Evolutionary conservation across 352 stramenopile species (phyloP), one percentile per base, ranked within the genome.

Genomic region (Phytopythium delawarense): DNA sequence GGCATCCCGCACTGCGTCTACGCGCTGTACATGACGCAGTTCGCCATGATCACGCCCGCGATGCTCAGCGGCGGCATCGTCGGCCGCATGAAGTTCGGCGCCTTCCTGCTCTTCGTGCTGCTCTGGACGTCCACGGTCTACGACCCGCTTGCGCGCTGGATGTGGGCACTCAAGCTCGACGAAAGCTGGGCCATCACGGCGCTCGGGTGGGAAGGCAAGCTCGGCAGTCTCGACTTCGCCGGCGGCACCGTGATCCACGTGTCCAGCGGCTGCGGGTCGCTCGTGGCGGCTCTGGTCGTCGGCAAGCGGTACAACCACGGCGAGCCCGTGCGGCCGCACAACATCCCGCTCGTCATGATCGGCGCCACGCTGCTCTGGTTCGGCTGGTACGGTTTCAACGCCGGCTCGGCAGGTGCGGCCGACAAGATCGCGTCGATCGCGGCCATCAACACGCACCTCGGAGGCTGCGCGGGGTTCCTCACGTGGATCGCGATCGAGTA

Each of bases 91-190:
- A 74, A 70, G 52, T 78, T 80, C 48, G 66, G 63, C 40, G 45
- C 62, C 15, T 71, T 65, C 46, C 15, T 79, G 30, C 42, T 81
- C 32, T 84, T 84, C 50, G 53, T 75, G 4, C 23, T 69, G 44
- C 39, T 81, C 23, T 84, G 71, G 61, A 65, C 70, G 21, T 50
- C 78, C n/a, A 32, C 72, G 18, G 69, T 85, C 7, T 85, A 84
- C 59, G 72, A 69, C 59, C 75, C 75, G 23, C 50, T 85, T n/a
- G 76, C 75, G n/a, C 75, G 74, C 58, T 79, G 78, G 68, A 67
- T 74, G 46, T 85, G 76, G 76, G 35, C 63, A 9, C 50, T 62
- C 5, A 52, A 74, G 15, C 59, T 78, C 48, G 56, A 66, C 45
- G 61, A 60, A 13, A 46, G n/a, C n/a, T 72, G 63, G 23, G 49